Percentiles rank a stretch among this genome's conserved stretches.
These are phyloP conservation scores for Backusella morwellensis DNA, from an alignment of 192 early-diverging fungal species.

Conservation along the genomic window DNA sequence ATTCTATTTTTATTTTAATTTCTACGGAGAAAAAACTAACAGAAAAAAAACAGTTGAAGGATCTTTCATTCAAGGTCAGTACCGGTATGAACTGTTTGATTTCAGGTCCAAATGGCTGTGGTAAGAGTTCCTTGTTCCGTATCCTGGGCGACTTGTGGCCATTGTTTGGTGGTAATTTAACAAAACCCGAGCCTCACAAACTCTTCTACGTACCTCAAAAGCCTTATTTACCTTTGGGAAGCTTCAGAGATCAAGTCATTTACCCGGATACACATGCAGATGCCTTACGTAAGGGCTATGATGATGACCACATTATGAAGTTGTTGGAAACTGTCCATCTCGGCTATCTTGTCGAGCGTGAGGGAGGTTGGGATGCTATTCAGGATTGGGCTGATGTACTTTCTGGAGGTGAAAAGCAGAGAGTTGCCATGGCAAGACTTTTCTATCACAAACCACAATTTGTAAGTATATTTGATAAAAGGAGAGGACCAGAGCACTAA, in stretches of 20 bases:
- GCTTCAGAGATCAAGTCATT: slow-evolving; percentile 81
- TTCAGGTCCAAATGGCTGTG: slow-evolving; percentile 62
- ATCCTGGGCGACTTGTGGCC: slow-evolving; percentile 67
- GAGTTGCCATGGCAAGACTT: slow-evolving; percentile 81
- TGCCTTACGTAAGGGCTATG: slow-evolving; percentile 53
- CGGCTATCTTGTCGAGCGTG: slow-evolving; percentile 61
- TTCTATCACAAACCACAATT: slow-evolving; percentile 84
- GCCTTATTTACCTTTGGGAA: slow-evolving; percentile 78
- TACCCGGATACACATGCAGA: slow-evolving; percentile 78
- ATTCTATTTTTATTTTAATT: not conserved
- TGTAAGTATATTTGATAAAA: slow-evolving; percentile 39
- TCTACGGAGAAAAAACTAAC: not conserved
- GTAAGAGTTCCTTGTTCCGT: slow-evolving; percentile 63
- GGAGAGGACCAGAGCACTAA: not conserved
- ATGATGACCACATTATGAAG: slow-evolving; percentile 65
- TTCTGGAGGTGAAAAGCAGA: slow-evolving; percentile 77
- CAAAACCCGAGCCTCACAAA: slow-evolving; percentile 55
- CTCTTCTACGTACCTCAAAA: slow-evolving; percentile 90
- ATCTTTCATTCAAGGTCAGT: slow-evolving; percentile 66
- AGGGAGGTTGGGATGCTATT: slow-evolving; percentile 72
- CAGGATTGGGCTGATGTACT: slow-evolving; percentile 79
- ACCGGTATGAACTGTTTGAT: slow-evolving; percentile 77
- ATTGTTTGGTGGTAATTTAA: slow-evolving; percentile 56
- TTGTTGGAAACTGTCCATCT: slow-evolving; percentile 73
- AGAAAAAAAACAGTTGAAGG: slow-evolving; percentile 42